Evolutionary conservation across 2,329 filamentous ascomycete species (phyloP), one percentile per base, ranked within the genome.

Genomic region (Phaeoacremonium minimum): DNA sequence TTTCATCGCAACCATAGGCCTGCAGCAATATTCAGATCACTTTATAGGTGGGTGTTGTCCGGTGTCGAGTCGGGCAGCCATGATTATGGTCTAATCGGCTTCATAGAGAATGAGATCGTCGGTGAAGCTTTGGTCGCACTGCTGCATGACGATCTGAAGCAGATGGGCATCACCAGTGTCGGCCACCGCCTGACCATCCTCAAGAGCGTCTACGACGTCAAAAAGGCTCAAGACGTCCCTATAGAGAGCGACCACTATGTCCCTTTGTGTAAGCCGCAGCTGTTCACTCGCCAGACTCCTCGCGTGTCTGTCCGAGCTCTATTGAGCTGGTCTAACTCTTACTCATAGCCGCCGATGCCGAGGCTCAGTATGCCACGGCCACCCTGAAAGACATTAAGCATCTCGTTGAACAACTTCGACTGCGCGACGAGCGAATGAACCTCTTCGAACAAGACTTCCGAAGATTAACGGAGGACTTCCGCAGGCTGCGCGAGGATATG

Each of bases 121-220:
- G 93, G 93, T 46, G 89, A 97, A 58, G 91, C 87, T 35, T 70
- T 98, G 44, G 80, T 95, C 39, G 87, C 87, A 28, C 68, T 98
- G 45, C 84, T 86, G 45, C 93, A 97, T 57, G 87, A 95, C 39
- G 91, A 97, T 57, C 70, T 98, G 51, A 95, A 94, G 63, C 88
- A 94, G 56, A 91, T 97, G 82, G 90, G 90, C 32, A 86, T 98
- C 46, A 71, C 73, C 45, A 97, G 91, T 64, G 88, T 96, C 32
- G 93, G 93, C 28, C 93, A 98, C 66, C 83, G 93, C 42, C 72
- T 98, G 51, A 95, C 89, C 15, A 94, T 98, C 40, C 74, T 98
- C 40, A 97, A 96, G 67, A 90, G 83, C 52, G 89, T 97, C 37
- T 97, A 96, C 65, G 90, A 97, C 55, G 83, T 93, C 55, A 98